Evolutionary conservation across 768 basidiomycete genomes (phyloP).

Genomic region (Tricholoma terreum): DNA sequence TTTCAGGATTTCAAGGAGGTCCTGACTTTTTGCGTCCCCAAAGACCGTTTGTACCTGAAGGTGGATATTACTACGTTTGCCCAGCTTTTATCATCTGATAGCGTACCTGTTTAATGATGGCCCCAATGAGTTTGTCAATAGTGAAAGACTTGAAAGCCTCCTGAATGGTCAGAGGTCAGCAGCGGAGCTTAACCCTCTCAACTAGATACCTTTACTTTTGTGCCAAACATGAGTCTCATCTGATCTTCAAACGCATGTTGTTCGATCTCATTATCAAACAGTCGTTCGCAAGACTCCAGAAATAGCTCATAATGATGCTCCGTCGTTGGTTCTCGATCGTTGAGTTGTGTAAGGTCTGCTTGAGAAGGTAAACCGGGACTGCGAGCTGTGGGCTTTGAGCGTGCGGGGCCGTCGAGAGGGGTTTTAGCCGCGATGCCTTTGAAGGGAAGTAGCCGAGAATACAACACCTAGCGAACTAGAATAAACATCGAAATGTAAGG

Average conservation of each 20-base stretch:
- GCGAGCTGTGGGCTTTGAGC: conserved; percentile 19
- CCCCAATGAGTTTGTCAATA: conserved; percentile 85
- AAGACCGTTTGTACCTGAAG: conserved; percentile 64
- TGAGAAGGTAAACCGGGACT: conserved; percentile 28
- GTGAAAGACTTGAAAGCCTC: conserved; percentile 90
- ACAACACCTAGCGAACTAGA: conserved; percentile 57
- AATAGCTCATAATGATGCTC: conserved; percentile 79
- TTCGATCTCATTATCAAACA: conserved; percentile 94
- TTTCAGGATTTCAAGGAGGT: conserved; percentile 67
- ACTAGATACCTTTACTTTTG: conserved; percentile 45
- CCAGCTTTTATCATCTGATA: neutral
- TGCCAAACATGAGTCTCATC: conserved; percentile 83
- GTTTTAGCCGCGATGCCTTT: conserved; percentile 63
- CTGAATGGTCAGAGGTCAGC: conserved; percentile 28
- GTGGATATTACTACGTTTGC: neutral
- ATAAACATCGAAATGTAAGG: conserved; percentile 1
- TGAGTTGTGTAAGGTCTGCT: conserved; percentile 25
- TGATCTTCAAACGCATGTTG: conserved; percentile 87
- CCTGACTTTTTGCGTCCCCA: conserved; percentile 67
- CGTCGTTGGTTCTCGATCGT: conserved; percentile 41
- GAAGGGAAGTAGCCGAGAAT: conserved; percentile 76
- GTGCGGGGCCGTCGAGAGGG: conserved; percentile 24
- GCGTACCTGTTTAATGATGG: conserved; percentile 84
- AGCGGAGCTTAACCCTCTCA: neutral
- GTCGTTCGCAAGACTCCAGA: conserved; percentile 81